Evolutionary conservation across 768 basidiomycete species (phyloP).

Genomic region (Lepiota brunneoincarnata): DNA sequence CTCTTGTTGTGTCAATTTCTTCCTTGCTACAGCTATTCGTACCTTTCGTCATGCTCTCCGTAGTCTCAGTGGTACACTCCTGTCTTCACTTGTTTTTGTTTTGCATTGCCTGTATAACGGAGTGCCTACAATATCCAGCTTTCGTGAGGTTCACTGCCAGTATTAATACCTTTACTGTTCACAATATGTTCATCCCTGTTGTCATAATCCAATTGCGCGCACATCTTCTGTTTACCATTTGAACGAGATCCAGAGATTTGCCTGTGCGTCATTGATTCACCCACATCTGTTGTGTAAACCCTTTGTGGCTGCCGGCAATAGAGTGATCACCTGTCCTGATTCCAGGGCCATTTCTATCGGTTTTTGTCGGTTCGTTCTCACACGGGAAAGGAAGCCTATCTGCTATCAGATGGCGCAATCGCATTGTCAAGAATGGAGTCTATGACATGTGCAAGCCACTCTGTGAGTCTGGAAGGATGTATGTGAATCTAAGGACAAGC

Average conservation of each 20-base stretch:
- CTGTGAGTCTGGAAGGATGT: too few species aligned
- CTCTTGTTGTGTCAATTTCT: constrained; percentile 18
- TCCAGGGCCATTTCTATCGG: background rate
- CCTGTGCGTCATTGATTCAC: background rate
- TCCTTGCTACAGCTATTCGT: constrained; percentile 2
- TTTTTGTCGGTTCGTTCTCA: too few species aligned
- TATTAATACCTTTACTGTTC: background rate
- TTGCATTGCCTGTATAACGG: background rate
- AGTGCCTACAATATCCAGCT: background rate
- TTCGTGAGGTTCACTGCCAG: background rate
- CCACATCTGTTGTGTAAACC: background rate
- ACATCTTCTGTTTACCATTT: background rate
- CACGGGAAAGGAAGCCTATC: too few species aligned
- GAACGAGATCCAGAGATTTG: constrained; percentile 5
- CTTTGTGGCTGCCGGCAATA: constrained; percentile 4
- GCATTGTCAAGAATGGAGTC: background rate
- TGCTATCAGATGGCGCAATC: too few species aligned
- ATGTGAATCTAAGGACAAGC: too few species aligned
- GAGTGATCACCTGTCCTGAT: background rate
- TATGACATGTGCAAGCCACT: too few species aligned
- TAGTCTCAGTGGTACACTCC: background rate
- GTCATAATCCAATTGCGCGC: background rate
- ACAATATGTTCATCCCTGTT: background rate
- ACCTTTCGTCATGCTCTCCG: background rate
- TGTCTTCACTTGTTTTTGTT: background rate